Percentiles rank a stretch among this genome's conserved stretches.
These are phyloP conservation scores for Tolypocladium pustulatum DNA, from an alignment of 2,329 filamentous ascomycete species.

Conservation along the genomic window DNA sequence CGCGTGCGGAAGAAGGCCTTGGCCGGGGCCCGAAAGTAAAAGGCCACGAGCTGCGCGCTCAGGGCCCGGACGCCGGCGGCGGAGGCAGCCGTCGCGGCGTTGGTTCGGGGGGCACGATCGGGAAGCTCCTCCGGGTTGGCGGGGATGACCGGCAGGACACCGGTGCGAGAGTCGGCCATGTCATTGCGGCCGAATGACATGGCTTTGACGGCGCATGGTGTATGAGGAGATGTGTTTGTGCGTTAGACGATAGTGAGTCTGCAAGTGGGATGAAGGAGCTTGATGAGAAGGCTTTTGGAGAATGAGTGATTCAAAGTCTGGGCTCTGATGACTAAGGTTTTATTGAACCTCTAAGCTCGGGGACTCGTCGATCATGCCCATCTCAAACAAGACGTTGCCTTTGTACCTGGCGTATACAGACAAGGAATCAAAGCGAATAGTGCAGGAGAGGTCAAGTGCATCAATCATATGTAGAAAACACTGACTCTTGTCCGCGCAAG, in stretches of 20 bases:
- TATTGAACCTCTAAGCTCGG: background rate
- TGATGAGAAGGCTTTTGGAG: background rate
- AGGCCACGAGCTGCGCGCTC: slow-evolving; percentile 73
- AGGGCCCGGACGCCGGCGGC: slow-evolving; percentile 77
- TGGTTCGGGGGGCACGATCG: slow-evolving; percentile 38
- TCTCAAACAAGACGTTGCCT: background rate
- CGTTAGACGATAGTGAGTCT: background rate
- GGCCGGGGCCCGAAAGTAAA: slow-evolving; percentile 84
- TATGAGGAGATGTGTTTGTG: background rate
- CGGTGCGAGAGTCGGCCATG: slow-evolving; percentile 16
- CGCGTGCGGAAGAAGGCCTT: slow-evolving; percentile 88
- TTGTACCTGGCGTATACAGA: background rate
- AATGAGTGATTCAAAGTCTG: background rate
- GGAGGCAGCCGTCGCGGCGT: slow-evolving; percentile 61
- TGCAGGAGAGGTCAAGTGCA: background rate
- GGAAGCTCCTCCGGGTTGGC: slow-evolving; percentile 23
- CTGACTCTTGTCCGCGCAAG: no score
- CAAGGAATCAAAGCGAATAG: background rate
- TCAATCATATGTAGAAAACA: no score
- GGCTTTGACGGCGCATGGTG: slow-evolving; percentile 21
- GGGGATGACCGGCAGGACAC: slow-evolving; percentile 35
- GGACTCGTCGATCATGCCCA: background rate
- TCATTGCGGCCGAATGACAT: slow-evolving; percentile 24
- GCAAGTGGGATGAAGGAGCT: background rate
- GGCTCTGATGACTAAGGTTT: background rate